Percentiles rank a stretch among this genome's conserved stretches.
phyloP scores from a whole-genome alignment of 495 filamentous ascomycete species.

The Trichoderma gamsii region DNA sequence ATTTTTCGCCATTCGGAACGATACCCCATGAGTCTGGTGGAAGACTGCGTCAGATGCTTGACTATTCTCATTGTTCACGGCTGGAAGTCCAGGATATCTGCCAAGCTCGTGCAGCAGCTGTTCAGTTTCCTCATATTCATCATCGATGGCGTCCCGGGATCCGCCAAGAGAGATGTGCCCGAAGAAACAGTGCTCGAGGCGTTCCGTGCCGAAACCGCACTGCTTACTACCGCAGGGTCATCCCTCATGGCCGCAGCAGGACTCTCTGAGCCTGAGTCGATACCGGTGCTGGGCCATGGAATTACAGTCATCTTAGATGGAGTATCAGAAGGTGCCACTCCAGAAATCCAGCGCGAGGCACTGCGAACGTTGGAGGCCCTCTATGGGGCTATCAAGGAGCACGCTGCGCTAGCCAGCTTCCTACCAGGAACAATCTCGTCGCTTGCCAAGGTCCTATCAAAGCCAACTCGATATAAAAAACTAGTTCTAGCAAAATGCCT shows the following conservation, averaged over 20 bases:
- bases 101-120: conserved; percentile 72
- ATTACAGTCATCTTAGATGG: conserved; percentile 76
- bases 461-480: conserved; percentile 56
- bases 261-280: conserved; percentile 49
- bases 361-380: conserved; percentile 58
- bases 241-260: conserved; percentile 20
- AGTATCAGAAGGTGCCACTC: conserved; percentile 51
- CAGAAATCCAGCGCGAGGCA: conserved; percentile 61
- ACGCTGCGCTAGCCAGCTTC: conserved; percentile 69
- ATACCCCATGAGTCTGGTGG: conserved; percentile 65
- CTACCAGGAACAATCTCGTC: conserved; percentile 84
- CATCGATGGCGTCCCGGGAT: conserved; percentile 60
- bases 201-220: conserved; percentile 36
- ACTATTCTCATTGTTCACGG: conserved; percentile 65
- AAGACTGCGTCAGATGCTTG: conserved; percentile 68
- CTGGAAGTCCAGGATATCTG: conserved; percentile 63
- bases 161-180: conserved; percentile 43
- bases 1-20: conserved; percentile 71
- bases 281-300: conserved; percentile 80
- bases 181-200: conserved; percentile 62
- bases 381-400: conserved; percentile 57
- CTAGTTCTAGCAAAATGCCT: conserved; percentile 59
- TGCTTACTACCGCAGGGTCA: conserved; percentile 35
- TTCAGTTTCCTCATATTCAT: conserved; percentile 78
- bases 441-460: conserved; percentile 67